phyloP scores from a whole-genome alignment of 306 rosid genomes.

The Malus asiatica region DNA sequence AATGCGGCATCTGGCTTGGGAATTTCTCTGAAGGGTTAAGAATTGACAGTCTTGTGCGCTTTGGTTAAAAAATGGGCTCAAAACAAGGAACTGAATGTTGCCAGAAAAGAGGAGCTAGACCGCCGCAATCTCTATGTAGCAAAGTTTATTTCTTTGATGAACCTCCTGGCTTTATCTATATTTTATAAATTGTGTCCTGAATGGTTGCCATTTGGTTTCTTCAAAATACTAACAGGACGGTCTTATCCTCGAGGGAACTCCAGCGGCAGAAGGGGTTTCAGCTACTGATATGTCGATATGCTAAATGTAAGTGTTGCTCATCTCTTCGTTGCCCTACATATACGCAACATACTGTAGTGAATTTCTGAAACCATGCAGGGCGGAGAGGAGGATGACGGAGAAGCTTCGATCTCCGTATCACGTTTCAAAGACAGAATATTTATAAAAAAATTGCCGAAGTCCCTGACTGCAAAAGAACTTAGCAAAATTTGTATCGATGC shows the following conservation, averaged over 20 bases:
- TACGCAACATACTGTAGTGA: not conserved
- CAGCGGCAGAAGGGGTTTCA: constrained; percentile 94
- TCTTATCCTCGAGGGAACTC: constrained; percentile 74
- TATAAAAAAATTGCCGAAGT: constrained; percentile 78
- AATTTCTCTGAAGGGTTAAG: constrained; percentile 66
- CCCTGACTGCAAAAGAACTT: constrained; percentile 70
- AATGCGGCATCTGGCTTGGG: constrained; percentile 61
- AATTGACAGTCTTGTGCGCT: constrained; percentile 65
- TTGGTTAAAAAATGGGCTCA: constrained; percentile 86
- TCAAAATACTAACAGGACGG: constrained; percentile 59
- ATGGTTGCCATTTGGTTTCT: constrained; percentile 22
- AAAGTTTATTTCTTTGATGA: constrained; percentile 40
- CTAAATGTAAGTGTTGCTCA: constrained; percentile 48
- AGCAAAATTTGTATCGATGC: constrained; percentile 79
- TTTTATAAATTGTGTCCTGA: not conserved
- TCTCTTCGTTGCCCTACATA: not conserved
- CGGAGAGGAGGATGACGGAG: constrained; percentile 56
- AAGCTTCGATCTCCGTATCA: constrained; percentile 95
- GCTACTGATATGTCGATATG: constrained; percentile 74
- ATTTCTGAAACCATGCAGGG: constrained; percentile 28
- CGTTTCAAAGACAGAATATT: constrained; percentile 78
- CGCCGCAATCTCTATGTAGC: constrained; percentile 80
- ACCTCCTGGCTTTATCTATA: not conserved
- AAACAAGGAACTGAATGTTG: constrained; percentile 64
- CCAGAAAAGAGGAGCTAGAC: constrained; percentile 61